A percentile compares a stretch with the other conserved stretches of the same genome.
Evolutionary conservation across 2,329 filamentous ascomycete genomes (phyloP).

Genomic region (Dactylonectria estremocensis): DNA sequence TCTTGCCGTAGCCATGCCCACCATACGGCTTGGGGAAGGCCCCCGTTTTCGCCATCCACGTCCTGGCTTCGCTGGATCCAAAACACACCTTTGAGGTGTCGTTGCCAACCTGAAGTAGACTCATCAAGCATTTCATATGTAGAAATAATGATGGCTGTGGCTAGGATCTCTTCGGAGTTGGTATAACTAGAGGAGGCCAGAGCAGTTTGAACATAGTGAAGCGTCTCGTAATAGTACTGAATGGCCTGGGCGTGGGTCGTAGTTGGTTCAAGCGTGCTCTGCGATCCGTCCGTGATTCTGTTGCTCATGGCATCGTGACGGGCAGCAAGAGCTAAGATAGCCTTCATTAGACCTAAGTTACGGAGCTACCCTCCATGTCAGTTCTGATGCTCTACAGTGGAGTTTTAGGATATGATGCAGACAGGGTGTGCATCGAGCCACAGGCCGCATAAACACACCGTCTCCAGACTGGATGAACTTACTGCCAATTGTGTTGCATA

Average conservation of each 20-base stretch:
- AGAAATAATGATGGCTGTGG: slow-evolving; percentile 73
- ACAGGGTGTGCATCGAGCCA: neutral
- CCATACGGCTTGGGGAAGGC: slow-evolving; percentile 72
- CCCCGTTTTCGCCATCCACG: slow-evolving; percentile 71
- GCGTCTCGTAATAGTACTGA: slow-evolving; percentile 74
- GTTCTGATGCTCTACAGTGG: too few relatives aligned
- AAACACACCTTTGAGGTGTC: slow-evolving; percentile 75
- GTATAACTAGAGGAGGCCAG: slow-evolving; percentile 71
- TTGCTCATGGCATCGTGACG: slow-evolving; percentile 29
- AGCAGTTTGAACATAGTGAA: slow-evolving; percentile 73
- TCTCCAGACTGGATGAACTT: neutral
- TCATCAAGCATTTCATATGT: slow-evolving; percentile 77
- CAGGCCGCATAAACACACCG: too few relatives aligned
- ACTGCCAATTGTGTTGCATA: slow-evolving; percentile 26
- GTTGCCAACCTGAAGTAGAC: slow-evolving; percentile 69
- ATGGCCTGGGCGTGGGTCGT: slow-evolving; percentile 42
- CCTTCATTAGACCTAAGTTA: slow-evolving; percentile 31
- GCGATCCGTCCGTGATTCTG: slow-evolving; percentile 13
- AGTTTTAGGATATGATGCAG: neutral
- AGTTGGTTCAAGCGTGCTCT: slow-evolving; percentile 4
- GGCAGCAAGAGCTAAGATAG: slow-evolving; percentile 30
- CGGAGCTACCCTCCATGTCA: slow-evolving; percentile 17
- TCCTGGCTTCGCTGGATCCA: slow-evolving; percentile 76
- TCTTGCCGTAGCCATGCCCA: slow-evolving; percentile 78
- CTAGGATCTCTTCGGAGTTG: slow-evolving; percentile 70